Evolutionary conservation across 192 early-diverging fungal genomes (phyloP).

Genomic region (Powellomyces hirtus): DNA sequence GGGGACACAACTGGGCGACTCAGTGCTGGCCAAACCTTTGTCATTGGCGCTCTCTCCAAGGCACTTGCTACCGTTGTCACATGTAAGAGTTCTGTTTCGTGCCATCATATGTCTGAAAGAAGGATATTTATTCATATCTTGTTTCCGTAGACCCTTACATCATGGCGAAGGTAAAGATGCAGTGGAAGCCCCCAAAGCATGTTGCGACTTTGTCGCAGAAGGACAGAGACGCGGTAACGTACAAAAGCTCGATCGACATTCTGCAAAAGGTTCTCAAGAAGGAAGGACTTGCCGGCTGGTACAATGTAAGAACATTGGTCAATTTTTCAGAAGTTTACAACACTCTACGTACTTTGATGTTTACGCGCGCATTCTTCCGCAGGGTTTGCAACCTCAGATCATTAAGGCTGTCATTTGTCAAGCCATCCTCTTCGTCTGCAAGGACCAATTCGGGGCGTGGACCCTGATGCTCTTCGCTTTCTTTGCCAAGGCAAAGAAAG

Average conservation of each 20-base stretch:
- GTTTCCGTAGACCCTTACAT: conserved; percentile 87
- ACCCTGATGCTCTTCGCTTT: conserved; percentile 60
- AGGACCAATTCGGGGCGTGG: conserved; percentile 83
- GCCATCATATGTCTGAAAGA: neutral
- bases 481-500: conserved; percentile 12
- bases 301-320: conserved; percentile 76
- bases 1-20: conserved; percentile 38
- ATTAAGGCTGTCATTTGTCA: conserved; percentile 99
- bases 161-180: conserved; percentile 97
- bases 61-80: conserved; percentile 77
- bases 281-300: conserved; percentile 90
- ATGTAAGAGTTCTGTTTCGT: conserved; percentile 28
- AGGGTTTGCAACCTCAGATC: conserved; percentile 97
- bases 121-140: too few species aligned
- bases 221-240: conserved; percentile 53
- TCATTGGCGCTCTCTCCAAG: conserved; percentile 90
- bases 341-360: neutral
- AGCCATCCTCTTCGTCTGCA: conserved; percentile 95
- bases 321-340: neutral
- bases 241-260: conserved; percentile 83
- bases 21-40: conserved; percentile 81
- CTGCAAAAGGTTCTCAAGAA: conserved; percentile 70
- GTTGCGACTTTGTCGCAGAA: conserved; percentile 43
- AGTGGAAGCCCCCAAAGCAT: conserved; percentile 58
- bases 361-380: too few species aligned